A percentile compares a stretch with the other conserved stretches of the same genome.
Conservation (phyloP, 2,329 filamentous ascomycete species). For the Ceratocystis ficicola region DNA sequence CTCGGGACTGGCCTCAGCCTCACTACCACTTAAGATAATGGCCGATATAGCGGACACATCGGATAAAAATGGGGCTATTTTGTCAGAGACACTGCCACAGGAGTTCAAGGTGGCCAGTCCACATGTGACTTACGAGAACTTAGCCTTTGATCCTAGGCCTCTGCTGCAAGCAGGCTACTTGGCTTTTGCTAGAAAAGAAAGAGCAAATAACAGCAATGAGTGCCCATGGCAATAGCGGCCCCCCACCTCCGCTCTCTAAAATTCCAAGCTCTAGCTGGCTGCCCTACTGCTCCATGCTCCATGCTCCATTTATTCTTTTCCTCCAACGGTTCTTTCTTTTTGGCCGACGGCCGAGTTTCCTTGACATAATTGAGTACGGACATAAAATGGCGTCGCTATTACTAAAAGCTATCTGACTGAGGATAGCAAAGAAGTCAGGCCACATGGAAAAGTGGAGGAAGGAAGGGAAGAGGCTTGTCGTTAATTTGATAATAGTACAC, state of each 20-base stretch:
- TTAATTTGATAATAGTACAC: neutral
- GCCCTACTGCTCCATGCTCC: too few species aligned
- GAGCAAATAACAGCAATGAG: too few species aligned
- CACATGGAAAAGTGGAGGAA: constrained; percentile 1
- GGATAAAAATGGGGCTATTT: constrained; percentile 26
- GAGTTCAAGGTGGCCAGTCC: constrained; percentile 25
- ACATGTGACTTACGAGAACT: constrained; percentile 30
- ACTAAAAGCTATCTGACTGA: neutral
- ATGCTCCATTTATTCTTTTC: neutral
- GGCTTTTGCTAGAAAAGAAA: constrained; percentile 21
- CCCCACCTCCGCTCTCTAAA: neutral
- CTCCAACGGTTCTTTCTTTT: neutral
- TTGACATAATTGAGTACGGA: neutral
- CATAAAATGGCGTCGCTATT: neutral
- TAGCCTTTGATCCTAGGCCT: constrained; percentile 33
- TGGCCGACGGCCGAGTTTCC: neutral
- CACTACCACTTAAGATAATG: constrained; percentile 3
- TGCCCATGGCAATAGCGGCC: too few species aligned
- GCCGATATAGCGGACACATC: constrained; percentile 6
- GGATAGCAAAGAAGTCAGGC: neutral
- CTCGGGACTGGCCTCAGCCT: constrained; percentile 2
- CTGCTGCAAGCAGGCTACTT: constrained; percentile 34
- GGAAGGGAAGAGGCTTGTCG: neutral
- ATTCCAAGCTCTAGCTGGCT: too few species aligned
- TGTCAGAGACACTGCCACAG: constrained; percentile 24